Evolutionary conservation across 1,284 basidiomycete genomes (phyloP), one percentile per base, ranked within the genome.

Genomic region (Agaricales sp.): DNA sequence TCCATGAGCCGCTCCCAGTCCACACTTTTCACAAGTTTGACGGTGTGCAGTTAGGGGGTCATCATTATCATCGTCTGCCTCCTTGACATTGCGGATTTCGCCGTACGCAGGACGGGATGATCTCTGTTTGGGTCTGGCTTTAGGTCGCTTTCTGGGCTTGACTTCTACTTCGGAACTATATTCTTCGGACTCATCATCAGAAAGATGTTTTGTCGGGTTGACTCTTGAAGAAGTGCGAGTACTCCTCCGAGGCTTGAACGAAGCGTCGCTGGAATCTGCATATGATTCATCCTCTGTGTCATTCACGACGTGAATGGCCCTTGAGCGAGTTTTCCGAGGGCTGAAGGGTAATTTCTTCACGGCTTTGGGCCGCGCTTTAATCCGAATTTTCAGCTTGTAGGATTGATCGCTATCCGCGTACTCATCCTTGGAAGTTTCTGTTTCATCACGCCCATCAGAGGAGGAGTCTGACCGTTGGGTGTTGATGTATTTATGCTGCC

Each of bases 1-100:
- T 24, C 69, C 53, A 56, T 88, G 79, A 12, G 82, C 72, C 3
- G 86, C 83, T 26, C 53, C 56, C 24, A 67, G 62, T 49, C 77
- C 74, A 54, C 87, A 90, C 58, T 80, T 88, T 60, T 88, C 86
- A 58, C 87, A 90, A 1, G 73, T 61, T 30, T 63, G 55, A 47
- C 85, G 73, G 63, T 90, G 87, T 66, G 19, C 76, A 65, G 47
- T 87, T 66, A n/a, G 70, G 3, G 75, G 74, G 48, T 73, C 67
- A 37, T 68, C 67, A 30, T 30, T 14, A 57, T 84, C 80, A 47
- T 73, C 69, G 35, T 77, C 73, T 16, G 84, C 63, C 52, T 82
- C 77, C 1, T 58, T 68, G 19, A 86, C 67, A 25, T 68, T 60
- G 45, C 82, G 80, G 57, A 88, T 70, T 58, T 70, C 67, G 14